Percentiles rank a stretch among this genome's conserved stretches.
phyloP scores from a whole-genome alignment of 768 basidiomycete species.

The Panaeolus cyanescens region DNA sequence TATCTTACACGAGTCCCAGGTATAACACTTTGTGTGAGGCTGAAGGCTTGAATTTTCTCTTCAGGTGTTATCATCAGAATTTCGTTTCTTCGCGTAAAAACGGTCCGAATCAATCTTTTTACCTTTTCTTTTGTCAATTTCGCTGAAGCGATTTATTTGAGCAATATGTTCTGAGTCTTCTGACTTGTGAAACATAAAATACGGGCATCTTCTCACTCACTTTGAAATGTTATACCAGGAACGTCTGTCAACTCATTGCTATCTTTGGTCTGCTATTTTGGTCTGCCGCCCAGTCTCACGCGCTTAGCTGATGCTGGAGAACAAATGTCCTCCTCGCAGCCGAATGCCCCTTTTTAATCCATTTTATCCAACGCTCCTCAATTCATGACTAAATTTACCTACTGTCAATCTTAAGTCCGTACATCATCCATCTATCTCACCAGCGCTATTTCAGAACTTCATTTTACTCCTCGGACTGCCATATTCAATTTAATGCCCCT shows the following conservation, averaged over 20 bases:
- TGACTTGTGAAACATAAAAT: too few species aligned
- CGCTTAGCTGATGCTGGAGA: neutral
- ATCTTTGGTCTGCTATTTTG: neutral
- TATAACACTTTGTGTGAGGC: neutral
- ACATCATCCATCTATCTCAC: neutral
- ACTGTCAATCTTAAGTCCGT: neutral
- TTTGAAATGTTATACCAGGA: too few species aligned
- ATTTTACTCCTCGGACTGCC: too few species aligned
- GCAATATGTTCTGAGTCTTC: too few species aligned
- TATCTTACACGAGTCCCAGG: neutral
- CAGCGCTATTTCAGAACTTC: neutral
- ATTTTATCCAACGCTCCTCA: neutral
- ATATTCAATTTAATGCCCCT: too few species aligned
- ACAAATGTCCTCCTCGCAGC: neutral
- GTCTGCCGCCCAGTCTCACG: neutral
- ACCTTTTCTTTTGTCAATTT: neutral
- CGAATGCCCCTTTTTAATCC: neutral
- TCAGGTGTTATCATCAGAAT: too few species aligned
- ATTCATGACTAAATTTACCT: neutral
- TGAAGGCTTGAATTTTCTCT: neutral
- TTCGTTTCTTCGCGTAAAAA: neutral
- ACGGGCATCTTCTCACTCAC: too few species aligned
- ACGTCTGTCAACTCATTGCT: neutral
- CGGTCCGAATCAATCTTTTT: neutral
- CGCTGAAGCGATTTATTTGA: too few species aligned